phyloP scores from a whole-genome alignment of 257 asterid genomes.

The Craterostigma plantagineum region DNA sequence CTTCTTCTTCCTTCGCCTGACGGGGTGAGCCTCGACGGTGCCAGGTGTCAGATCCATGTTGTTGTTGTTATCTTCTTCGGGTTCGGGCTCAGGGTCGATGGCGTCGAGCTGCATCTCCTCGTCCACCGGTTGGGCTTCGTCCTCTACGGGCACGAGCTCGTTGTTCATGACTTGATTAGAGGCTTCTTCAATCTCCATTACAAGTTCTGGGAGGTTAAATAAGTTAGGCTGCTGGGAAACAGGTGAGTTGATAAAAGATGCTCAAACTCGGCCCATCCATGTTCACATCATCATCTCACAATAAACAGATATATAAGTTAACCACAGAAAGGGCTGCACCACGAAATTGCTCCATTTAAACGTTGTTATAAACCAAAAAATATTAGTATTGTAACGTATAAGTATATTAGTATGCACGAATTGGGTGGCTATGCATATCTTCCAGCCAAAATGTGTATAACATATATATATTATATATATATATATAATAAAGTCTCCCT shows the following conservation, averaged over 20 bases:
- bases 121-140: conserved; percentile 24
- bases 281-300: no score
- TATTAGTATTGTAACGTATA: no score
- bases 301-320: no score
- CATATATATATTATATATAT: no score
- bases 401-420: no score
- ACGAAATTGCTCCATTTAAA: no score
- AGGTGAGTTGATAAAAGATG: conserved; percentile 10
- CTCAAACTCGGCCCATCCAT: neutral
- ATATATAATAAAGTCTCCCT: no score
- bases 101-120: conserved; percentile 31
- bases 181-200: conserved; percentile 26
- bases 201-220: no score
- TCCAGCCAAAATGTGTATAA: no score
- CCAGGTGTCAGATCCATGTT: conserved; percentile 13
- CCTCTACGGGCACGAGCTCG: conserved; percentile 45
- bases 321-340: no score
- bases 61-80: conserved; percentile 17
- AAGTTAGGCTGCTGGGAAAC: neutral
- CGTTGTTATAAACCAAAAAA: no score
- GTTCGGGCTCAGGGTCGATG: conserved; percentile 19
- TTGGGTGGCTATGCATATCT: no score
- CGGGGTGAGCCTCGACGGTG: conserved; percentile 5
- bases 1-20: conserved; percentile 73
- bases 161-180: conserved; percentile 16